phyloP scores from a whole-genome alignment of 164 flowering plant genomes.

The Macadamia tetraphylla region DNA sequence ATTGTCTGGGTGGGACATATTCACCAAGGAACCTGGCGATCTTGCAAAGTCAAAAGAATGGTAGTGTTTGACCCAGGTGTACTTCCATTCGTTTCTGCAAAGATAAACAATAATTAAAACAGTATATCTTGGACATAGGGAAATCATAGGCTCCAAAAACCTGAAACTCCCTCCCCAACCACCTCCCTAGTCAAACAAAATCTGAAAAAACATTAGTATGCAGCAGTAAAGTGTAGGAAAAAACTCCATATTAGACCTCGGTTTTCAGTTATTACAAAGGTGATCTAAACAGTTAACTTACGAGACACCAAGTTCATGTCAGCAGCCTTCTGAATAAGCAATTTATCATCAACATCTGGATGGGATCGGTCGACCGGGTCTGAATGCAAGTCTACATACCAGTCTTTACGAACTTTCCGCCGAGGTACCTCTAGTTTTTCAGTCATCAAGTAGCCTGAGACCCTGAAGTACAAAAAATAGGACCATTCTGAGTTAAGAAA shows the following conservation, averaged over 20 bases:
- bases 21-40: conserved; percentile 19
- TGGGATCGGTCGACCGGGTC: conserved; percentile 90
- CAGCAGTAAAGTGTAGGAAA: too few species aligned
- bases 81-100: conserved; percentile 38
- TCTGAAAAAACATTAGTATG: too few species aligned
- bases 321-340: conserved; percentile 51
- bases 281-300: conserved; percentile 19
- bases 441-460: conserved; percentile 89
- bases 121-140: not conserved
- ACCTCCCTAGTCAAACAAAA: too few species aligned
- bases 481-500: conserved; percentile 4
- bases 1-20: conserved; percentile 30
- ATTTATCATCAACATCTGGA: conserved; percentile 93
- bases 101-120: conserved; percentile 1
- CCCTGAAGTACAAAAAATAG: conserved; percentile 40
- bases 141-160: too few species aligned
- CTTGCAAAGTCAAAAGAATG: conserved; percentile 15
- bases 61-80: conserved; percentile 22
- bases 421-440: conserved; percentile 86
- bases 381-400: conserved; percentile 77
- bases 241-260: too few species aligned
- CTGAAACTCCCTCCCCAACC: too few species aligned
- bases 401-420: conserved; percentile 74
- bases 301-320: conserved; percentile 27
- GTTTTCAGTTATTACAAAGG: too few species aligned